These are phyloP conservation scores for Coniochaeta sp. DNA, from an alignment of 2,329 filamentous ascomycete genomes.

Conservation along the genomic window DNA sequence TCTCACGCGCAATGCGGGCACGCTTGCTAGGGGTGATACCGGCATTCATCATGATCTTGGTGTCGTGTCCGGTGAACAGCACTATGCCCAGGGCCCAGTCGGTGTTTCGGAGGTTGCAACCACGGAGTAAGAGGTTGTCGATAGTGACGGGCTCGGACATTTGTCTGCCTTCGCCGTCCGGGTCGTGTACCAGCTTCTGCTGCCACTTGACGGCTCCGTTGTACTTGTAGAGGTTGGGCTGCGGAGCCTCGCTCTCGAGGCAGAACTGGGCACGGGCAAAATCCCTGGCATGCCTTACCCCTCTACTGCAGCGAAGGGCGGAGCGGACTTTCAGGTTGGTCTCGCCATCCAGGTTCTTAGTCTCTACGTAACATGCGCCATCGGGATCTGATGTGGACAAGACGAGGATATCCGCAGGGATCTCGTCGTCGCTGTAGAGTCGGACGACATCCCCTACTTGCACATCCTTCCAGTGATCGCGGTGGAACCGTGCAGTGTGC, in stretches of 20 bases:
- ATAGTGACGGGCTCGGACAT: constrained; percentile 93
- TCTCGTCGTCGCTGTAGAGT: constrained; percentile 91
- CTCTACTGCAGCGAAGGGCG: constrained; percentile 76
- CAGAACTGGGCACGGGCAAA: constrained; percentile 84
- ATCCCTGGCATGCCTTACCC: constrained; percentile 81
- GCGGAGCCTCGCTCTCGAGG: constrained; percentile 84
- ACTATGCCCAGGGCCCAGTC: constrained; percentile 94
- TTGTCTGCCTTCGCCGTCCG: constrained; percentile 55
- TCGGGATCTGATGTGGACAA: constrained; percentile 90
- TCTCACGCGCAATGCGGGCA: constrained; percentile 79
- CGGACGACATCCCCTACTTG: constrained; percentile 95
- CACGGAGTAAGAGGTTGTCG: constrained; percentile 90
- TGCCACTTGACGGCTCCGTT: constrained; percentile 84
- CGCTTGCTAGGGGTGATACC: constrained; percentile 93
- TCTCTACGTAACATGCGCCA: constrained; percentile 94
- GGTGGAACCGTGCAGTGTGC: constrained; percentile 79
- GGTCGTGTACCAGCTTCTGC: constrained; percentile 60
- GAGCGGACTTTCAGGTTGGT: constrained; percentile 95
- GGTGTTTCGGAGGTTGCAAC: constrained; percentile 89
- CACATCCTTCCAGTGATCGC: constrained; percentile 90
- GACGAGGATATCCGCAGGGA: constrained; percentile 89
- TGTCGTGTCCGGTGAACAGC: constrained; percentile 89
- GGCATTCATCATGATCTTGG: constrained; percentile 99
- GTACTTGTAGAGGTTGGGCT: constrained; percentile 93
- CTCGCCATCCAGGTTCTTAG: constrained; percentile 95